Percentiles rank a stretch among this genome's conserved stretches.
phyloP scores from a whole-genome alignment of 1,139 yeast genomes.

The Yamadazyma trypodendri region DNA sequence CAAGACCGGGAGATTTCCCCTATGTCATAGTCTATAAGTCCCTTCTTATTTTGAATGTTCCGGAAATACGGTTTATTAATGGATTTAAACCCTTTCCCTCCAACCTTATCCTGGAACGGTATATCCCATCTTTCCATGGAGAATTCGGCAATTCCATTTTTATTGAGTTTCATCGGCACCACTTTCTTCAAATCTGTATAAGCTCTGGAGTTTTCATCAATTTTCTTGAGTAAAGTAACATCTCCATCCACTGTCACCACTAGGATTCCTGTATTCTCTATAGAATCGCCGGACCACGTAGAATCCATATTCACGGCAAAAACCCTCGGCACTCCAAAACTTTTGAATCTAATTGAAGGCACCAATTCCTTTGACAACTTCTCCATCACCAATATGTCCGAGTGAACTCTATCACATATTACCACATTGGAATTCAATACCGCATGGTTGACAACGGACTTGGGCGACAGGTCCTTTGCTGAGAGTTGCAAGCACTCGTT shows the following conservation, averaged over 20 bases:
- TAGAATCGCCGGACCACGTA: slow-evolving; percentile 29
- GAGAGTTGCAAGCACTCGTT: slow-evolving; percentile 15
- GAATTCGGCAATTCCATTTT: slow-evolving; percentile 6
- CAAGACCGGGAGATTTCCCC: slow-evolving; percentile 27
- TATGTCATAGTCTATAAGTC: slow-evolving; percentile 37
- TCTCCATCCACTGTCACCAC: slow-evolving; percentile 54
- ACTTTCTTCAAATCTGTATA: slow-evolving; percentile 11
- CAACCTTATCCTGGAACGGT: slow-evolving; percentile 38
- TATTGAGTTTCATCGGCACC: slow-evolving; percentile 6
- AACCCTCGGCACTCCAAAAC: slow-evolving; percentile 47
- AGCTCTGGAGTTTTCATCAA: slow-evolving; percentile 15
- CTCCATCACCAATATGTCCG: slow-evolving; percentile 33
- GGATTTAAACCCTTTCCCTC: slow-evolving; percentile 42
- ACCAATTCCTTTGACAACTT: slow-evolving; percentile 11
- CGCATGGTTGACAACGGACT: slow-evolving; percentile 40
- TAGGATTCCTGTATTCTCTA: slow-evolving; percentile 23
- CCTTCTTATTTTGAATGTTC: slow-evolving; percentile 25
- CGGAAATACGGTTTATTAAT: slow-evolving; percentile 40
- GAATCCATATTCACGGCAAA: slow-evolving; percentile 27
- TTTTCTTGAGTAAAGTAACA: slow-evolving; percentile 26
- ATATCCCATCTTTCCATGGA: slow-evolving; percentile 23
- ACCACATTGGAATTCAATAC: slow-evolving; percentile 26
- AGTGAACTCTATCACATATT: slow-evolving; percentile 44
- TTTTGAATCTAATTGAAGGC: slow-evolving; percentile 13
- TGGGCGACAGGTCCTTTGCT: slow-evolving; percentile 37